Base-by-base conservation (phyloP, 2,329 filamentous ascomycete species). In the Myriosclerotinia scirpicola region DNA sequence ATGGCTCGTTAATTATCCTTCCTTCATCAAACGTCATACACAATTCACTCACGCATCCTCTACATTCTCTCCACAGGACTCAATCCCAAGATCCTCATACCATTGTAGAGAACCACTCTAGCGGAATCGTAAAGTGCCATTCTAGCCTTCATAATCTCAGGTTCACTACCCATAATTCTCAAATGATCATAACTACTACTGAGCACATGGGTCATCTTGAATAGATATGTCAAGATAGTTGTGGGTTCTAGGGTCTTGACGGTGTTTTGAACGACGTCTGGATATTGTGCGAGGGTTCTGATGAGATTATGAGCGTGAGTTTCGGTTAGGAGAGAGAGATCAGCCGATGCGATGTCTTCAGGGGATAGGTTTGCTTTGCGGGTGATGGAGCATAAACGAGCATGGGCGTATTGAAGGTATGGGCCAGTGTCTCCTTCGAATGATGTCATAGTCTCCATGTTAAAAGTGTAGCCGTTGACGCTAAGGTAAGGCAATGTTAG, bases 361-460 rank as follows among this genome's bases (percentile, higher is more conserved):
- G 81, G 78, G 1, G 80, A 77, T 40, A 89, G 79, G 11, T 77
- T 79, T 1, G 84, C 84, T 74, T 82, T 82, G 72, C 85, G 83
- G 73, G 83, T 82, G 73, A 89, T 90, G 7, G 85, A 87, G 77
- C 82, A 84, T 53, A 93, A 83, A 72, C 89, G 89, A 44, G 90
- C 88, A 75, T 93, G 89, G 5, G 91, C 91, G 75, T 93, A 93
- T 80, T 96, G 91, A 54, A 96, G 84, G 77, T 93, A 93, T 15
- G 91, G 90, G 9, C 92, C 92, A 2, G 91, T 95, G 77, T 94
- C 91, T 53, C 91, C 91, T 79, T 95, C 91, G 71, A 93, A 93
- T 3, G 89, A 91, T 9, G 87, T 90, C 90, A 95, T 93, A 71
- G 86, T 84, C 67, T 92, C 87, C 83, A 93, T 88, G 80, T 93